These are phyloP conservation scores for Lentinus brumalis DNA, from an alignment of 768 basidiomycete genomes.

Conservation along the genomic window DNA sequence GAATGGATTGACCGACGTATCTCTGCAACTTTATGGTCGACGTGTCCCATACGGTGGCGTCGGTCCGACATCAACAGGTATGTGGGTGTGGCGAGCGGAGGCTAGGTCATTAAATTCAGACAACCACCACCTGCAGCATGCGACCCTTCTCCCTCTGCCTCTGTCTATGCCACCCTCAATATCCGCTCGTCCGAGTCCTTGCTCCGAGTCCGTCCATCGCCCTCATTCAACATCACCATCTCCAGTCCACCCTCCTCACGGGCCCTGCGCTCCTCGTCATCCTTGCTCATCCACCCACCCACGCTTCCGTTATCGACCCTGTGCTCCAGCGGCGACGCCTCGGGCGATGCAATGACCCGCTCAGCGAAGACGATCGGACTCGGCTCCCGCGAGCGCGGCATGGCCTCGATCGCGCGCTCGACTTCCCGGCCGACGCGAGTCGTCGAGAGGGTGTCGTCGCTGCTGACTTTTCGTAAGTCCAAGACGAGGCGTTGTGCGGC, in stretches of 20 bases:
- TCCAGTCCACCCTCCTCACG: too few species aligned
- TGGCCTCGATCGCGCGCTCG: constrained; percentile 19
- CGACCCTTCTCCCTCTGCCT: too few species aligned
- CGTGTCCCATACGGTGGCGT: too few species aligned
- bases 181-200: background rate
- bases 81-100: too few species aligned
- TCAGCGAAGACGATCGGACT: constrained; percentile 14
- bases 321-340: background rate
- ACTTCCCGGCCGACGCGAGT: constrained; percentile 20
- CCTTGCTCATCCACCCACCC: background rate
- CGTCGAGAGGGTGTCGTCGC: constrained; percentile 12
- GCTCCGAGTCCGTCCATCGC: too few species aligned
- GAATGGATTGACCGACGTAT: background rate
- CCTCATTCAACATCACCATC: too few species aligned
- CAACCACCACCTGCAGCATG: background rate
- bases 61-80: background rate
- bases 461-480: constrained; percentile 18
- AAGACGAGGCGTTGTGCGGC: constrained; percentile 22
- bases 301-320: background rate
- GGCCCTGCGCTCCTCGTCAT: too few species aligned
- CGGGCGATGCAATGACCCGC: background rate
- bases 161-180: background rate
- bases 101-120: background rate
- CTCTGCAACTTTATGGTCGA: background rate
- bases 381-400: constrained; percentile 6